Evolutionary conservation across 805 yeast species (phyloP), one percentile per base, ranked within the genome.

Genomic region (baker's yeast (Saccharomyces cerevisiae)): DNA sequence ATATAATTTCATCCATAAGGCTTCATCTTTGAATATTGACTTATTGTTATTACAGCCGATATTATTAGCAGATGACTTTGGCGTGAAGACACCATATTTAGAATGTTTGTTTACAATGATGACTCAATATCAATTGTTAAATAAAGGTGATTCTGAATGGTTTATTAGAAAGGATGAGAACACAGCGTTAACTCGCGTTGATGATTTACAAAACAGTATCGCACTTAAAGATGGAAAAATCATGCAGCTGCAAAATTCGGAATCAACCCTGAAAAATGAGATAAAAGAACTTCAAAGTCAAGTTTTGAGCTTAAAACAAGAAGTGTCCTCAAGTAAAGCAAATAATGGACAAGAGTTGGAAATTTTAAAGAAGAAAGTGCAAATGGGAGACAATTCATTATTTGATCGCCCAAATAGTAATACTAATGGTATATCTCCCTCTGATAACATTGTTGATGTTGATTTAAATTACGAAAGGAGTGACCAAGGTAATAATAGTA

Each of bases 81-180:
- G 85, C 50, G 83, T 89, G 51, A 84, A 86, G 64, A 88, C 96
- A 0, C 97, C 97, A 2, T 90, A 90, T 67, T 74, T 91, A 66
- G 97, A 91, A 71, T 88, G 87, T 59, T 73, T 89, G 54, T 91
- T 89, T 66, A 87, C 96, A 2, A 79, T 82, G 53, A 73, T 85
- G 74, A 81, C 86, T 58, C 90, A 85, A 65, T 77, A 74, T 52
- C 76, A 73, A 51, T 76, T 74, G 54, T 70, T 79, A 53, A 83
- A 82, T 57, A 56, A 59, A 3, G 73, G 73, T n/a, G 60, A 68
- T 10, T 64, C 75, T 2, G 60, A 62, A 30, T 62, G 64, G 64
- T 70, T 69, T 48, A 55, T 57, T 3, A 63, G 70, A 49, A 64
- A 95, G 95, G 6, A 88, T 88, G 3, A 5, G 21, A 47, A 30